phyloP scores from a whole-genome alignment of 2,329 filamentous ascomycete genomes.

The Pseudogymnoascus sp. region DNA sequence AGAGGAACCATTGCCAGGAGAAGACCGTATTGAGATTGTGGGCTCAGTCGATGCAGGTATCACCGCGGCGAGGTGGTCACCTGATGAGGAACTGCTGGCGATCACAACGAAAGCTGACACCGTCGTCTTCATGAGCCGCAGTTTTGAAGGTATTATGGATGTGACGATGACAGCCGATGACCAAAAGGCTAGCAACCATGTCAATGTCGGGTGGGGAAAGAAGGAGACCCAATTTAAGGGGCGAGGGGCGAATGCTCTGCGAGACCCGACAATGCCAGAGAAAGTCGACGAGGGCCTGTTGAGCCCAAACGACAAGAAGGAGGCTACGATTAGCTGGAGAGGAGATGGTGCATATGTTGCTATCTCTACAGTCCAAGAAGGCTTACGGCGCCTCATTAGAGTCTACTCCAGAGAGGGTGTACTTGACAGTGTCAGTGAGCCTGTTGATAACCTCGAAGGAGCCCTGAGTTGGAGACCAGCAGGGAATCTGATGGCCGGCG shows the following conservation, averaged over 20 bases:
- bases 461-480: slow-evolving; percentile 84
- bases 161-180: slow-evolving; percentile 66
- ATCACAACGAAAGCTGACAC: slow-evolving; percentile 74
- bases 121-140: slow-evolving; percentile 84
- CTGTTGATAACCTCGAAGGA: slow-evolving; percentile 83
- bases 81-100: slow-evolving; percentile 83
- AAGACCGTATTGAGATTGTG: slow-evolving; percentile 86
- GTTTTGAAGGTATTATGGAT: slow-evolving; percentile 77
- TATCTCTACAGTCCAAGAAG: slow-evolving; percentile 68
- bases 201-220: slow-evolving; percentile 97
- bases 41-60: slow-evolving; percentile 92
- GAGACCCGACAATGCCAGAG: slow-evolving; percentile 92
- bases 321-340: slow-evolving; percentile 76
- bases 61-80: slow-evolving; percentile 82
- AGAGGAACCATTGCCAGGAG: slow-evolving; percentile 56
- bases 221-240: slow-evolving; percentile 97
- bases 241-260: slow-evolving; percentile 73
- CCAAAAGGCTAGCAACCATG: slow-evolving; percentile 81
- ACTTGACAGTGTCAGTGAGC: slow-evolving; percentile 89
- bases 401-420: slow-evolving; percentile 86
- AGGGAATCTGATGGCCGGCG: slow-evolving; percentile 82
- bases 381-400: slow-evolving; percentile 67
- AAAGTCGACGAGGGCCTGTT: slow-evolving; percentile 76
- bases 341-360: slow-evolving; percentile 90
- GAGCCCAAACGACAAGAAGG: slow-evolving; percentile 64